Evolutionary conservation across 306 rosid species (phyloP).

Genomic region (Corylus heterophylla): DNA sequence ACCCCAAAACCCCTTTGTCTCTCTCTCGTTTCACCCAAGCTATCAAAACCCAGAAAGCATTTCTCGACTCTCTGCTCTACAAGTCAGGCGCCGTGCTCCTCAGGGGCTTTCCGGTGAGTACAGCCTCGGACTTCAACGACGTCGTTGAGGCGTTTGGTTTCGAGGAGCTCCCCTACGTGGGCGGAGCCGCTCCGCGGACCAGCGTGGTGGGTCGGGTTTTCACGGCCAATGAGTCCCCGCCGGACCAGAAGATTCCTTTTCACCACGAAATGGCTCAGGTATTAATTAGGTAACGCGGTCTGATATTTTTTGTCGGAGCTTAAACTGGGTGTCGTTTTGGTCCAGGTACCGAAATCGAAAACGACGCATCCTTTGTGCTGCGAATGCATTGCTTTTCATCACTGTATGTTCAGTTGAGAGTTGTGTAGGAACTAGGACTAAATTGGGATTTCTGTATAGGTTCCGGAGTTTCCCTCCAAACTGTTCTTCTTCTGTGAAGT

Average conservation of each 20-base stretch:
- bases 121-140: slow-evolving; percentile 75
- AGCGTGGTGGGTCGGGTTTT: slow-evolving; percentile 79
- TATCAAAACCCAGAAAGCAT: slow-evolving; percentile 46
- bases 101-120: slow-evolving; percentile 52
- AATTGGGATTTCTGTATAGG: slow-evolving; percentile 37
- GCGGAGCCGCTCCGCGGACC: slow-evolving; percentile 83
- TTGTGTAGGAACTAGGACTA: not conserved
- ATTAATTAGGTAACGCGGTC: too few relatives aligned
- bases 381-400: not conserved
- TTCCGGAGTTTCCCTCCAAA: slow-evolving; percentile 77
- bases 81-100: slow-evolving; percentile 70
- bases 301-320: not conserved
- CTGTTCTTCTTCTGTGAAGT: slow-evolving; percentile 84
- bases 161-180: slow-evolving; percentile 86
- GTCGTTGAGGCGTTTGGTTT: slow-evolving; percentile 73
- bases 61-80: slow-evolving; percentile 50
- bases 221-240: slow-evolving; percentile 90
- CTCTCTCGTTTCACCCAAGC: slow-evolving; percentile 33
- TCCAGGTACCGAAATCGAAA: not conserved
- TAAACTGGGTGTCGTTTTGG: not conserved
- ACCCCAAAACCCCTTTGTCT: slow-evolving; percentile 14
- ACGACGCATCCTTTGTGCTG: not conserved
- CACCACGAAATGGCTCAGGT: slow-evolving; percentile 95
- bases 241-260: slow-evolving; percentile 84
- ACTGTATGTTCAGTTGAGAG: not conserved